A percentile compares a stretch with the other conserved stretches of the same genome.
phyloP scores from a whole-genome alignment of 2,329 filamentous ascomycete species.

The Alternaria conjuncta region DNA sequence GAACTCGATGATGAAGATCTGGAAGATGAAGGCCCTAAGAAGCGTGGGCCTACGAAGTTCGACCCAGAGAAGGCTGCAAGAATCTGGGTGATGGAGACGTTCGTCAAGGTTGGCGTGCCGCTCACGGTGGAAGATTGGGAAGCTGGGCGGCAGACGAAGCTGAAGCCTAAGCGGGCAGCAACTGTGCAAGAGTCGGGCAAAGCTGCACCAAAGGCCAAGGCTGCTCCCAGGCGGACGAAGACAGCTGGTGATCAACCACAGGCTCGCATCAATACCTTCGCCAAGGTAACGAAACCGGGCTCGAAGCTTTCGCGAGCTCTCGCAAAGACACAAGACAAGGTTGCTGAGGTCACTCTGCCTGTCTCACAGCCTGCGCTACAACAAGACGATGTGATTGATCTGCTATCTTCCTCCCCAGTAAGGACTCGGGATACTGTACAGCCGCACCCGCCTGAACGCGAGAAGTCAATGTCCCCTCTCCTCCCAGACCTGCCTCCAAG shows the following conservation, averaged over 20 bases:
- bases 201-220: constrained; percentile 26
- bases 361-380: constrained; percentile 1
- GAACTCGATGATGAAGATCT: constrained; percentile 45
- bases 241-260: constrained; percentile 24
- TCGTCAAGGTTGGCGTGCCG: constrained; percentile 70
- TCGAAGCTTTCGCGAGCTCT: constrained; percentile 23
- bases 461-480: constrained; percentile 27
- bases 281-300: constrained; percentile 47
- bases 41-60: constrained; percentile 58
- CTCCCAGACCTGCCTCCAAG: constrained; percentile 35
- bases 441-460: constrained; percentile 1
- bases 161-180: constrained; percentile 30
- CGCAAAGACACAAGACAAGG: constrained; percentile 27
- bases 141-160: constrained; percentile 34
- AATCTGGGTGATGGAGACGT: constrained; percentile 71
- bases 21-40: constrained; percentile 52
- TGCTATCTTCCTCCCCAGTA: constrained; percentile 41
- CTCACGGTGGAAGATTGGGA: constrained; percentile 71
- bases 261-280: constrained; percentile 36
- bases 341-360: background rate
- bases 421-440: constrained; percentile 3
- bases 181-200: constrained; percentile 28
- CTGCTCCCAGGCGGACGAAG: constrained; percentile 31
- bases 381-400: constrained; percentile 25
- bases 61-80: constrained; percentile 71